Evolutionary conservation across 2,329 filamentous ascomycete species (phyloP).

Genomic region (Colletotrichum tofieldiae): DNA sequence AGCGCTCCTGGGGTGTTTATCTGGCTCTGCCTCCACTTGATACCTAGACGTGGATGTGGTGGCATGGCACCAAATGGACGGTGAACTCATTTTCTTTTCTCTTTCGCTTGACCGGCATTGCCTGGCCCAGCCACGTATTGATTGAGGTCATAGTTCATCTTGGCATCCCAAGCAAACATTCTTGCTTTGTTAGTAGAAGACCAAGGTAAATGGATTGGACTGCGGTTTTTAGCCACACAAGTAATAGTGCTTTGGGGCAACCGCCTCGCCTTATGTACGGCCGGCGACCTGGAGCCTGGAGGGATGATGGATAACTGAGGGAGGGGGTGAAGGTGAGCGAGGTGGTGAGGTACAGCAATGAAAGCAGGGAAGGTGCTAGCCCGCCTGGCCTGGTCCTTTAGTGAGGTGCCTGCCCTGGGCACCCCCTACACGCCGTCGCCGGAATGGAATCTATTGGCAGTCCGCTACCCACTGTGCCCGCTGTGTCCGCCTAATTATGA

Average conservation of each 20-base stretch:
- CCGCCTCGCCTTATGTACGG: neutral
- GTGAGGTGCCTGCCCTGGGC: neutral
- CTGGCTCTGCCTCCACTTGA: conserved; percentile 1
- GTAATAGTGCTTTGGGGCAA: neutral
- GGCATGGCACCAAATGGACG: neutral
- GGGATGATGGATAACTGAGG: neutral
- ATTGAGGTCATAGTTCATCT: neutral
- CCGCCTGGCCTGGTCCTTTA: neutral
- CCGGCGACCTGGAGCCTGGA: neutral
- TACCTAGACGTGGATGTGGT: neutral
- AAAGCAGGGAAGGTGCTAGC: conserved; percentile 10
- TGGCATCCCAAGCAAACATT: neutral
- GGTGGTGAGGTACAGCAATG: neutral
- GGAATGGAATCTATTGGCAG: conserved; percentile 23
- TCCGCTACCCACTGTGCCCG: conserved; percentile 18
- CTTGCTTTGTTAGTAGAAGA: neutral
- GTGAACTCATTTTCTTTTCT: neutral
- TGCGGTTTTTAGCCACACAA: neutral
- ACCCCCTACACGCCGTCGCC: neutral
- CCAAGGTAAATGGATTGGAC: neutral
- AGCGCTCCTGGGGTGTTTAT: neutral
- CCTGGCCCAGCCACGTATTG: neutral
- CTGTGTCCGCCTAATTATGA: conserved; percentile 28
- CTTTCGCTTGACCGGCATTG: neutral
- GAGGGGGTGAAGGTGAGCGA: neutral